Evolutionary conservation across 192 early-diverging fungal genomes (phyloP), one percentile per base, ranked within the genome.

Genomic region (Rhizophagus prolifer): DNA sequence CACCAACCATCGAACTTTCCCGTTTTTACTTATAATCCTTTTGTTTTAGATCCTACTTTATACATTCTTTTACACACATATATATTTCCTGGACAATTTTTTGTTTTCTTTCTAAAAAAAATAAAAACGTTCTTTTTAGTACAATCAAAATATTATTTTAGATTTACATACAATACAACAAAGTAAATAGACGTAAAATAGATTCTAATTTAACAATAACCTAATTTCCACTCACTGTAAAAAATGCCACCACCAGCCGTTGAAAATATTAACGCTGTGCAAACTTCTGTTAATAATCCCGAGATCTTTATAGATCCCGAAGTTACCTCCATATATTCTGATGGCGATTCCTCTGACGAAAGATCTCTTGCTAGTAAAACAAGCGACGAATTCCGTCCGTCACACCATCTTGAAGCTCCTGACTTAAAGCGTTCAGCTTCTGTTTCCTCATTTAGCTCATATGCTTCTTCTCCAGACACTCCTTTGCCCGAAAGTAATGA

Each of bases 401-500:
- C 71, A 12, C 71, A 73, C 59, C 80, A 81, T 54, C 78, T 81
- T 59, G 76, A 63, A 36, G 70, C 80, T 21, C 80, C 80, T 7
- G 76, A 79, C 38, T 69, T 81, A 47, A 84, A 84, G 34, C 83
- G 80, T 58, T 59, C 79, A n/a, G 31, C 76, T 26, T 84, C 83
- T 2, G 78, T 74, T 72, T 82, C 83, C 5, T 82, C 80, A 21
- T 74, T 84, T 58, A 81, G 80, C 59, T 84, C 83, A 13, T 84
- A 84, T 64, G 83, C 83, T 5, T 84, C 83, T 19, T 82, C 83
- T 19, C 23, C 58, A 12, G 74, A 78, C 31, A 65, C 30, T 30
- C 72, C 76, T 9, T 12, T 64, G 4, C 25, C 9, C 50, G 4
- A 34, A 13, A 16, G 1, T 16, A 47, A 46, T 16, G 7, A 6